Percentiles rank a stretch among this genome's conserved stretches.
These are phyloP conservation scores for Tuber indicum DNA, from an alignment of 495 filamentous ascomycete genomes.

Conservation along the genomic window DNA sequence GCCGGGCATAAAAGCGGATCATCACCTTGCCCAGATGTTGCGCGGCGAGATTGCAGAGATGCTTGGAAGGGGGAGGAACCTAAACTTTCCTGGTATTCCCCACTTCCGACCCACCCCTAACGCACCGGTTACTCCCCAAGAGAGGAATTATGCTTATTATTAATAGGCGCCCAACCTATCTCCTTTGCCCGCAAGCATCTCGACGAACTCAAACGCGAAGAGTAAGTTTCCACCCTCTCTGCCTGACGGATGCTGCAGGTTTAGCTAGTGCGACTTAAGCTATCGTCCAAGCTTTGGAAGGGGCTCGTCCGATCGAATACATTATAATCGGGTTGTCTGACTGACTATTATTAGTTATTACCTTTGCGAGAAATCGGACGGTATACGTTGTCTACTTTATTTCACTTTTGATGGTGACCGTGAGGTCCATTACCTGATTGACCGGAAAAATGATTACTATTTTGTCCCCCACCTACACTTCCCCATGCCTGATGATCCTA, in stretches of 20 bases:
- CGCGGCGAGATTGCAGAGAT: constrained; percentile 69
- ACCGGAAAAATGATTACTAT: constrained; percentile 96
- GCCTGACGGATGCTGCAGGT: not conserved
- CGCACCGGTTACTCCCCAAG: no score
- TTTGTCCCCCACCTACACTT: constrained; percentile 73
- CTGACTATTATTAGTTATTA: constrained; percentile 60
- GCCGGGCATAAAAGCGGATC: constrained; percentile 61
- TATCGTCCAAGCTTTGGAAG: not conserved
- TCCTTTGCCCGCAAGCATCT: constrained; percentile 76
- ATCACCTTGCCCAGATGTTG: constrained; percentile 53
- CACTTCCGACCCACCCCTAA: not conserved
- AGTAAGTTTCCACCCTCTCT: constrained; percentile 50
- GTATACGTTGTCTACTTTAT: constrained; percentile 89
- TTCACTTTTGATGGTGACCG: constrained; percentile 56
- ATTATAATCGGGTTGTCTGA: not conserved
- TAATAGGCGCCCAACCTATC: constrained; percentile 78
- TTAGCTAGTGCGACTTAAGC: not conserved
- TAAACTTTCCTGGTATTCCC: constrained; percentile 56
- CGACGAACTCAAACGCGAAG: constrained; percentile 64
- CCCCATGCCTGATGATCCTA: constrained; percentile 57
- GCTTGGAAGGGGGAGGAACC: constrained; percentile 56
- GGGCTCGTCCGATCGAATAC: not conserved
- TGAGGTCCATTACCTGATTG: constrained; percentile 75
- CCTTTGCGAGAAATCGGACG: constrained; percentile 97
- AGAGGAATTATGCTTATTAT: not conserved